Evolutionary conservation across 495 filamentous ascomycete genomes (phyloP).

Genomic region (Penicillium salamii): DNA sequence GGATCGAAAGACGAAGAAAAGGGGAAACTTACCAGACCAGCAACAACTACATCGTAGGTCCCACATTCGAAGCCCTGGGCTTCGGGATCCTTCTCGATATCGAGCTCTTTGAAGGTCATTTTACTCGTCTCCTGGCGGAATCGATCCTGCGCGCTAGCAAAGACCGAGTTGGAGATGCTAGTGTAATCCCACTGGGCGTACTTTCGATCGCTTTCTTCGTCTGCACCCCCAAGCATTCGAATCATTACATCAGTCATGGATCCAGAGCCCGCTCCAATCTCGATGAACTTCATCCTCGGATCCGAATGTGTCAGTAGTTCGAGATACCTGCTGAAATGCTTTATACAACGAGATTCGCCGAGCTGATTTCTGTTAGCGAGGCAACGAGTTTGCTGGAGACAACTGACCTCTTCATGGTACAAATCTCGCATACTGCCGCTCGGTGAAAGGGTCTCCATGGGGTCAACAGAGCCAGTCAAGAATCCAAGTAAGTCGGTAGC

Average conservation of each 20-base stretch:
- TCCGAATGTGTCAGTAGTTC: background rate
- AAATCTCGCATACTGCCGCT: background rate
- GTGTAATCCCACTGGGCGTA: constrained; percentile 36
- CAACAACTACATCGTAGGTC: constrained; percentile 49
- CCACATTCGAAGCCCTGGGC: constrained; percentile 44
- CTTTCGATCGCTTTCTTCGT: constrained; percentile 26
- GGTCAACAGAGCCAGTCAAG: background rate
- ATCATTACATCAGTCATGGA: constrained; percentile 34
- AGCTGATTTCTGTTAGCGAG: background rate
- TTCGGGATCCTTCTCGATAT: constrained; percentile 45
- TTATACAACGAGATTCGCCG: background rate
- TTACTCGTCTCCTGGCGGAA: constrained; percentile 2
- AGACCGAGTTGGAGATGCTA: constrained; percentile 42
- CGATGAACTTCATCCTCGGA: constrained; percentile 17
- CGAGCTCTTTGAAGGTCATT: constrained; percentile 23
- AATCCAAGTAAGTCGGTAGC: background rate
- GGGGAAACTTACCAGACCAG: constrained; percentile 19
- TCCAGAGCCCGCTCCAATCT: constrained; percentile 34
- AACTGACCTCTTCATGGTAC: background rate
- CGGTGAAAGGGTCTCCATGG: background rate
- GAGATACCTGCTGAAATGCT: background rate
- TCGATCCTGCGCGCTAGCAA: constrained; percentile 1
- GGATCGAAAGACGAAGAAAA: background rate
- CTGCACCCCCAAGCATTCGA: background rate
- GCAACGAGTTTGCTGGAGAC: background rate